Evolutionary conservation across 1,284 basidiomycete genomes (phyloP).

Genomic region (Trametes sp.): DNA sequence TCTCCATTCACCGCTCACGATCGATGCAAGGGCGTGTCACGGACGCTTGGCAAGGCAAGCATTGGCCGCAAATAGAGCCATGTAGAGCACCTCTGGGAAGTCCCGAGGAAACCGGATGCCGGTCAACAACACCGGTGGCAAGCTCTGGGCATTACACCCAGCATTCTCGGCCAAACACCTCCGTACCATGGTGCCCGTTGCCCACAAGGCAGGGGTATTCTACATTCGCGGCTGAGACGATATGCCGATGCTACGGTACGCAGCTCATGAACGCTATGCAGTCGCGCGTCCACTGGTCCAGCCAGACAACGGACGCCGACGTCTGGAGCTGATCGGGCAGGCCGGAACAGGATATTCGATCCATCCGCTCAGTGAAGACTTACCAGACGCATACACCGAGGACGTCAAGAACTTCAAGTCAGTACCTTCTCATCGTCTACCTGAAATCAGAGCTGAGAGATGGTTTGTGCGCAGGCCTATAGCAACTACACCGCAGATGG

Average conservation of each 20-base stretch:
- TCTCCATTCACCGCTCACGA: no score
- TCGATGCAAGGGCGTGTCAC: no score
- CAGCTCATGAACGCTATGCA: slow-evolving; percentile 32
- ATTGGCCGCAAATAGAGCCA: no score
- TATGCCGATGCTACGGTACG: no score
- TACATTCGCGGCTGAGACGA: no score
- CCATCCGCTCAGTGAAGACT: slow-evolving; percentile 42
- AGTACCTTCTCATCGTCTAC: not conserved
- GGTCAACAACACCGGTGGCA: no score
- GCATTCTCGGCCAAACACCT: slow-evolving; percentile 23
- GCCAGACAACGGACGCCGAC: slow-evolving; percentile 40
- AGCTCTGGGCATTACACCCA: no score
- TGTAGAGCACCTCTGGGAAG: no score
- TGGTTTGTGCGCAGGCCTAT: slow-evolving; percentile 3
- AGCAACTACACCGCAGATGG: slow-evolving; percentile 18
- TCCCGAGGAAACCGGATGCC: no score
- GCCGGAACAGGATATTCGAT: slow-evolving; percentile 49
- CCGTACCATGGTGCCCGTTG: slow-evolving; percentile 18
- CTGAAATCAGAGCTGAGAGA: not conserved
- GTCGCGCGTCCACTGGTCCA: slow-evolving; percentile 21
- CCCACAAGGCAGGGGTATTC: slow-evolving; percentile 21
- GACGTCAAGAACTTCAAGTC: slow-evolving; percentile 36
- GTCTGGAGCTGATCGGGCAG: slow-evolving; percentile 50
- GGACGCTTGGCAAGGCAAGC: no score
- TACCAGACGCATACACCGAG: slow-evolving; percentile 37